Percentiles rank a stretch among this genome's conserved stretches.
Evolutionary conservation across 2,329 filamentous ascomycete genomes (phyloP).

Genomic region (Scedosporium minutisporum): DNA sequence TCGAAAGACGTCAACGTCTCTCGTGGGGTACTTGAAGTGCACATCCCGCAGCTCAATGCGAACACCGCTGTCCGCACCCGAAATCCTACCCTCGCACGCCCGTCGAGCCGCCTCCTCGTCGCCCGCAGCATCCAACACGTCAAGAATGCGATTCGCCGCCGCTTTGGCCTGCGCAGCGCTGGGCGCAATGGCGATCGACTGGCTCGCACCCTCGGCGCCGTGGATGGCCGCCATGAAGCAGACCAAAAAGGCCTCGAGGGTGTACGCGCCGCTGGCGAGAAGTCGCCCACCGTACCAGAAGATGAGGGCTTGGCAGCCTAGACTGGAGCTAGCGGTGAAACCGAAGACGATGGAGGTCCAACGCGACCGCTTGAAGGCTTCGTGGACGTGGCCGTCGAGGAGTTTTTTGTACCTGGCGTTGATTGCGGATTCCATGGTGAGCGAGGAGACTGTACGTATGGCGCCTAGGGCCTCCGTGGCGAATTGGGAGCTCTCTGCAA

Average conservation of each 20-base stretch:
- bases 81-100: slow-evolving; percentile 24
- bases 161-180: slow-evolving; percentile 51
- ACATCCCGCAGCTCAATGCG: slow-evolving; percentile 47
- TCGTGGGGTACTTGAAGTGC: slow-evolving; percentile 51
- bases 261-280: slow-evolving; percentile 41
- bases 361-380: slow-evolving; percentile 51
- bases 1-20: slow-evolving; percentile 46
- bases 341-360: slow-evolving; percentile 57
- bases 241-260: slow-evolving; percentile 38
- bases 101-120: slow-evolving; percentile 24
- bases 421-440: slow-evolving; percentile 61
- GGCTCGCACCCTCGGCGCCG: slow-evolving; percentile 56
- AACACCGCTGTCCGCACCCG: slow-evolving; percentile 37
- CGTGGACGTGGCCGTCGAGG: slow-evolving; percentile 46
- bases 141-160: slow-evolving; percentile 50
- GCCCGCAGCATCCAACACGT: slow-evolving; percentile 27
- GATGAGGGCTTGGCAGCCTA: slow-evolving; percentile 53
- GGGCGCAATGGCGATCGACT: slow-evolving; percentile 57
- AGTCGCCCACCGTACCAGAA: slow-evolving; percentile 60
- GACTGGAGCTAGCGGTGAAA: slow-evolving; percentile 55
- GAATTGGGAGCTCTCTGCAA: slow-evolving; percentile 63
- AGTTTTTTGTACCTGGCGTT: slow-evolving; percentile 49
- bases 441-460: slow-evolving; percentile 60
- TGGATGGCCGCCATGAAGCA: slow-evolving; percentile 59
- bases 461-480: slow-evolving; percentile 65